These are phyloP conservation scores for Aureobasidium pullulans DNA, from an alignment of 2,329 filamentous ascomycete species.

Conservation along the genomic window DNA sequence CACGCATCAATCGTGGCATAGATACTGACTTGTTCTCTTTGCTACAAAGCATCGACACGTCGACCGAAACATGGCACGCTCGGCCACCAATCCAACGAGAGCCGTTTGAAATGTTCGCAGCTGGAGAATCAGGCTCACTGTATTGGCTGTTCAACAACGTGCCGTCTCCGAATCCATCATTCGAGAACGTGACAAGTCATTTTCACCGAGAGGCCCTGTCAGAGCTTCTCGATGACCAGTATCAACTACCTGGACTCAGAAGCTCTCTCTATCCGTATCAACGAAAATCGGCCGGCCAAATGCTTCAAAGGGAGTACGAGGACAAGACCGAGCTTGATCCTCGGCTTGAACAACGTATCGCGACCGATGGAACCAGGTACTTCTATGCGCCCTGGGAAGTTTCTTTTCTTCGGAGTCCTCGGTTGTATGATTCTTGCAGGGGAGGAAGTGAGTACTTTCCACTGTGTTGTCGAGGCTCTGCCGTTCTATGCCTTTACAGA, in stretches of 20 bases:
- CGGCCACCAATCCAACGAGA: slow-evolving; percentile 24
- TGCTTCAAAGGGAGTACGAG: slow-evolving; percentile 72
- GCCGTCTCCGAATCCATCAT: slow-evolving; percentile 58
- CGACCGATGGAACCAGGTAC: slow-evolving; percentile 56
- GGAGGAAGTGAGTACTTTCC: slow-evolving; percentile 50
- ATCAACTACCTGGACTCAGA: slow-evolving; percentile 49
- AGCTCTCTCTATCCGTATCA: slow-evolving; percentile 73
- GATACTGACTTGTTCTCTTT: slow-evolving; percentile 45
- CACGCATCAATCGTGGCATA: slow-evolving; percentile 36
- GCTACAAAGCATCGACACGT: slow-evolving; percentile 50
- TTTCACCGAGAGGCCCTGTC: slow-evolving; percentile 49
- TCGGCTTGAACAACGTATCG: slow-evolving; percentile 52
- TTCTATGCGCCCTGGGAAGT: slow-evolving; percentile 64
- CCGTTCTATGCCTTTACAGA: too few relatives aligned
- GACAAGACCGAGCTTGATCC: slow-evolving; percentile 64
- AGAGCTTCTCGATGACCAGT: slow-evolving; percentile 43
- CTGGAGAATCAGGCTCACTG: slow-evolving; percentile 45
- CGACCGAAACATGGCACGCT: slow-evolving; percentile 47
- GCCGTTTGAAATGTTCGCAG: slow-evolving; percentile 34
- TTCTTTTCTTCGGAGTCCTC: slow-evolving; percentile 56
- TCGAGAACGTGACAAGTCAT: slow-evolving; percentile 40
- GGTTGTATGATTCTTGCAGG: slow-evolving; percentile 63
- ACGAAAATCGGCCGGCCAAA: slow-evolving; percentile 67
- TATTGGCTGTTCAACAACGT: slow-evolving; percentile 68
- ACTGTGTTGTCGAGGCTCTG: too few relatives aligned